Percentiles rank a stretch among this genome's conserved stretches.
Conservation (phyloP, 2,329 filamentous ascomycete genomes). For the Ceratocystis variospora region DNA sequence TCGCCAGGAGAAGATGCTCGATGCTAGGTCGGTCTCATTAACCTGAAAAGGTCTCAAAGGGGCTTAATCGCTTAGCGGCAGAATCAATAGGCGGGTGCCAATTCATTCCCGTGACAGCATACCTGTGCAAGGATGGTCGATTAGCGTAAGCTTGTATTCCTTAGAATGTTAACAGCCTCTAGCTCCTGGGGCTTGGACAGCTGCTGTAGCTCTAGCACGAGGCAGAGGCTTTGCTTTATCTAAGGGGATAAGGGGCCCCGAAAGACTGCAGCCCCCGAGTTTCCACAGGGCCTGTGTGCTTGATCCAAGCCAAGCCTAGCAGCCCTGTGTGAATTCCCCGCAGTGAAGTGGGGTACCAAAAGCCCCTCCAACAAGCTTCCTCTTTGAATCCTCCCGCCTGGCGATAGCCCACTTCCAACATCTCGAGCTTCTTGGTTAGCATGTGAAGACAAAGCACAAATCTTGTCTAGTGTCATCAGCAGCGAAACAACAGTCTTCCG, state of each 20-base stretch:
- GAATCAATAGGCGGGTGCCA: background rate
- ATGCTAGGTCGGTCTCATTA: too few species aligned
- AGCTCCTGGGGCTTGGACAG: too few species aligned
- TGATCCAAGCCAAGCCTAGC: background rate
- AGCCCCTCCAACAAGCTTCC: background rate
- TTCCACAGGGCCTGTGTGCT: background rate
- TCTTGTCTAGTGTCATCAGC: background rate
- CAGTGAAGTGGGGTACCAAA: background rate
- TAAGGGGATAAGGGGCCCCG: too few species aligned
- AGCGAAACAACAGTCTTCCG: background rate
- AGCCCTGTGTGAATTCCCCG: slow-evolving; percentile 5
- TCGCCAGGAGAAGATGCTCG: too few species aligned
- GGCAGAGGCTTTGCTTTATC: too few species aligned
- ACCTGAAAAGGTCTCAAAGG: background rate
- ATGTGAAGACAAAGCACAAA: background rate
- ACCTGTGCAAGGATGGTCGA: background rate
- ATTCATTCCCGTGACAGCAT: slow-evolving; percentile 5
- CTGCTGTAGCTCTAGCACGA: too few species aligned
- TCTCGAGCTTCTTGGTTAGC: background rate
- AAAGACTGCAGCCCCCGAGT: too few species aligned
- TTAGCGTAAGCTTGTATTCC: background rate
- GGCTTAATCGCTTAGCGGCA: background rate
- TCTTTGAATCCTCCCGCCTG: background rate
- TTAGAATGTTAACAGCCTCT: background rate
- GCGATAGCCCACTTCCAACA: slow-evolving; percentile 9